Evolutionary conservation across 208 protist genomes (phyloP).

Genomic region (Angomonas ambiguus): DNA sequence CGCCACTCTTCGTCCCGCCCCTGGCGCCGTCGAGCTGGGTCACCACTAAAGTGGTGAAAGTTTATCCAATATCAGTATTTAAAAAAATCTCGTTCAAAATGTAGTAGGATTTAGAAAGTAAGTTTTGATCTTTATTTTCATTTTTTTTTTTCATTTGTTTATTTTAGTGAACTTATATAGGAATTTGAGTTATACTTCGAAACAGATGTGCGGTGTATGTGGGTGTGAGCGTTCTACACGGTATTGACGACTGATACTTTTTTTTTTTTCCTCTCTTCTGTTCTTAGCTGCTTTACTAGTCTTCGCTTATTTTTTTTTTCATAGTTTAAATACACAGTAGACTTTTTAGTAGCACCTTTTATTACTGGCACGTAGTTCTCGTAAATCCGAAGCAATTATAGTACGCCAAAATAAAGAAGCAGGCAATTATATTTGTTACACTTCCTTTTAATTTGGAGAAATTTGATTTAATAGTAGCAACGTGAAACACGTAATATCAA

Average conservation of each 20-base stretch:
- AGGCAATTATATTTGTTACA: too few relatives aligned
- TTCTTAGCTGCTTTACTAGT: neutral
- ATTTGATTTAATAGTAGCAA: too few relatives aligned
- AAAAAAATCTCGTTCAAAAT: too few relatives aligned
- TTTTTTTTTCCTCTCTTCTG: constrained; percentile 7
- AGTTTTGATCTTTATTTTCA: constrained; percentile 10
- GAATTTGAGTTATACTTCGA: neutral
- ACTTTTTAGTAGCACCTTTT: neutral
- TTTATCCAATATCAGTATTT: too few relatives aligned
- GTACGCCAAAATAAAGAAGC: too few relatives aligned
- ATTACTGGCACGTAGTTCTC: neutral
- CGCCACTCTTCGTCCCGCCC: constrained; percentile 52
- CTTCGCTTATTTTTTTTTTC: neutral
- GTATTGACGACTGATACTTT: neutral
- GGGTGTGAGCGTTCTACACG: too few relatives aligned
- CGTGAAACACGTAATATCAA: too few relatives aligned
- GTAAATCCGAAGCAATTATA: too few relatives aligned
- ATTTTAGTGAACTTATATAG: neutral
- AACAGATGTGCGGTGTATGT: neutral
- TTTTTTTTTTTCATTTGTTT: constrained; percentile 17
- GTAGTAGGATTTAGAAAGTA: neutral
- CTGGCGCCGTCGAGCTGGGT: constrained; percentile 68
- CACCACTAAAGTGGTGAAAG: constrained; percentile 45
- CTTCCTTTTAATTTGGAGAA: too few relatives aligned
- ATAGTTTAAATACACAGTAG: neutral